phyloP scores from a whole-genome alignment of 2,329 filamentous ascomycete genomes.

The Catunica adiposa region DNA sequence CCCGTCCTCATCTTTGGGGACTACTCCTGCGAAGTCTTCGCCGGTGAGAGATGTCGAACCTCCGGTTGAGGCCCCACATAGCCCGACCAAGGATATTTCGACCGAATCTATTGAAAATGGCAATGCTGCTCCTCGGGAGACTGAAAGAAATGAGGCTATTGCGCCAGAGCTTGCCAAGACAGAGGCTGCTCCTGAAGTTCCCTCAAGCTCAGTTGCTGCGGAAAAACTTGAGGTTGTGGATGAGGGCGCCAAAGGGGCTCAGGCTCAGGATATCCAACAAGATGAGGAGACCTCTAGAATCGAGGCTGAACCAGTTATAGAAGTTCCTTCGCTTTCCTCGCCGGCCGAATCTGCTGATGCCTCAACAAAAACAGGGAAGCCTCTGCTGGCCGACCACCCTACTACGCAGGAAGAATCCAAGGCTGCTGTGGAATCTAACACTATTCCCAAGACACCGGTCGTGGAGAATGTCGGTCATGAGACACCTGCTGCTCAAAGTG shows the following conservation, averaged over 20 bases:
- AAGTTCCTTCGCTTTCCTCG: background rate
- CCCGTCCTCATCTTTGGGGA: background rate
- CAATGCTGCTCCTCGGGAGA: background rate
- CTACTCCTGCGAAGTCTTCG: conserved; percentile 1
- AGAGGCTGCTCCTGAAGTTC: background rate
- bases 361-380: no score
- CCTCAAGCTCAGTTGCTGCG: background rate
- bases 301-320: background rate
- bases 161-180: background rate
- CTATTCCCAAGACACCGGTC: background rate
- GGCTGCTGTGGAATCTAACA: background rate
- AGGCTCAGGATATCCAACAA: background rate
- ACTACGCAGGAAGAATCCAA: background rate
- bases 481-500: background rate
- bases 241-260: background rate
- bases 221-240: background rate
- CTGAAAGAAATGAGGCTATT: background rate
- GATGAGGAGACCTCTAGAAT: no score
- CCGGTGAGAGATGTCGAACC: background rate
- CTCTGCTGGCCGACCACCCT: background rate
- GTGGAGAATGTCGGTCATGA: background rate
- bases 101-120: background rate
- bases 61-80: background rate
- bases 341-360: background rate
- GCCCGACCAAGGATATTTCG: background rate